Base-by-base conservation (phyloP, 768 basidiomycete genomes). In the Leucocoprinus sp. region DNA sequence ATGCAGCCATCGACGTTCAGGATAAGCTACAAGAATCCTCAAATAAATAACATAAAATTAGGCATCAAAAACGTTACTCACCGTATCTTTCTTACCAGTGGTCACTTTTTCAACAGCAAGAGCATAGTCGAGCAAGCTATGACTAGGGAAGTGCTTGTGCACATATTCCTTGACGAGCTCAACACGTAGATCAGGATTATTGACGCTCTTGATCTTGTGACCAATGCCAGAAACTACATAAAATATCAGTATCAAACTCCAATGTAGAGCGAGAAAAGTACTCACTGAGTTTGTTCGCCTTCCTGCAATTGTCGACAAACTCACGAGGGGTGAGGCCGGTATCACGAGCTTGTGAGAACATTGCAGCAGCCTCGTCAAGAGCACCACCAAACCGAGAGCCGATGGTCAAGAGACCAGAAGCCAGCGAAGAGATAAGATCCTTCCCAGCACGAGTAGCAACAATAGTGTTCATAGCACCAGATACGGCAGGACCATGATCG, bases 201-300 rank as follows among this genome's bases (percentile, higher is more conserved):
- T 93, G 53, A 92, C 88, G 54, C 85, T 91, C 82, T 99, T 99
- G 76, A 99, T 96, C 80, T 98, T 98, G 82, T 99, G 95, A 37
- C 95, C 95, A 54, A 99, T 99, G 73, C 95, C 95, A 54, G 83
- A 86, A 74, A 97, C 86, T 87, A 52, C 27, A 21, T 7, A 34
- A 1, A 23, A 53, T 3, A 36, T 46, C 23, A 49, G 37, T 33
- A 14, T 47, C 34, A 5, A 43, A 22, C 33, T 28, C 23, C 48
- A 44, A 50, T 26, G 21, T 33, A 23, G 4, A 14, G 38, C 22
- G 44, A 29, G 17, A 47, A 36, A 22, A 44, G 31, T 18, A 77
- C 82, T 50, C 54, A 85, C 85, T 95, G 51, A 96, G 82, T 68
- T 92, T 92, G 75, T 95, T 96, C 22, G 81, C 81, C 70, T 93